Percentiles rank a stretch among this genome's conserved stretches.
Conservation (phyloP, 306 rosid species). For the Corylus americana region DNA sequence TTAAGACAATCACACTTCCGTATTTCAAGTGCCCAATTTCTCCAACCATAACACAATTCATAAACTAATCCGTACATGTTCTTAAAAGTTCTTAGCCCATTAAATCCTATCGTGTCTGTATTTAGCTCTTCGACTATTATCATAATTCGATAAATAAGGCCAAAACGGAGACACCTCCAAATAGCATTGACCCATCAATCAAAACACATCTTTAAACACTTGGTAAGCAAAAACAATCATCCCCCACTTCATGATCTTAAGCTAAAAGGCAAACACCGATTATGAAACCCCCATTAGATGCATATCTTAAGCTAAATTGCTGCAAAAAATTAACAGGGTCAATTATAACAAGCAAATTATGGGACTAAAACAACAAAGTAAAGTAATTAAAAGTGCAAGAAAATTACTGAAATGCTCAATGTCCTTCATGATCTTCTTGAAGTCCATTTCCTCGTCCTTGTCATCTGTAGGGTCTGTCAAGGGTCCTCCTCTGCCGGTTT, state of each 20-base stretch:
- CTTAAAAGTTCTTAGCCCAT: neutral
- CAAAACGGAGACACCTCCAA: too few relatives aligned
- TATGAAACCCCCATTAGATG: neutral
- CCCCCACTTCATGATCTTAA: neutral
- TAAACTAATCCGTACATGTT: neutral
- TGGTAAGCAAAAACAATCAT: neutral
- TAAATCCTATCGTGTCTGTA: neutral
- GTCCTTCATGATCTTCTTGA: conserved; percentile 26
- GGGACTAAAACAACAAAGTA: neutral
- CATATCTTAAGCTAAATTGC: neutral
- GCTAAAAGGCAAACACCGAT: neutral
- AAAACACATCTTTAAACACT: neutral
- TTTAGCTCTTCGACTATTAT: too few relatives aligned
- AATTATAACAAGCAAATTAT: neutral
- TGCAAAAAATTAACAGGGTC: neutral
- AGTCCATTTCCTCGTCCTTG: conserved; percentile 13
- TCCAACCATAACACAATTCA: too few relatives aligned
- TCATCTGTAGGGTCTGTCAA: neutral
- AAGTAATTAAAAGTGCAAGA: neutral
- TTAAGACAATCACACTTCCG: too few relatives aligned
- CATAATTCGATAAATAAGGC: too few relatives aligned
- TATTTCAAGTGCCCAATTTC: too few relatives aligned
- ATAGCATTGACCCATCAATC: neutral
- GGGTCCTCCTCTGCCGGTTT: conserved; percentile 13
- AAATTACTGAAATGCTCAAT: conserved; percentile 23